A percentile compares a stretch with the other conserved stretches of the same genome.
These are phyloP conservation scores for Leccinum pseudoinsigne DNA, from an alignment of 1,284 basidiomycete genomes.

Conservation along the genomic window DNA sequence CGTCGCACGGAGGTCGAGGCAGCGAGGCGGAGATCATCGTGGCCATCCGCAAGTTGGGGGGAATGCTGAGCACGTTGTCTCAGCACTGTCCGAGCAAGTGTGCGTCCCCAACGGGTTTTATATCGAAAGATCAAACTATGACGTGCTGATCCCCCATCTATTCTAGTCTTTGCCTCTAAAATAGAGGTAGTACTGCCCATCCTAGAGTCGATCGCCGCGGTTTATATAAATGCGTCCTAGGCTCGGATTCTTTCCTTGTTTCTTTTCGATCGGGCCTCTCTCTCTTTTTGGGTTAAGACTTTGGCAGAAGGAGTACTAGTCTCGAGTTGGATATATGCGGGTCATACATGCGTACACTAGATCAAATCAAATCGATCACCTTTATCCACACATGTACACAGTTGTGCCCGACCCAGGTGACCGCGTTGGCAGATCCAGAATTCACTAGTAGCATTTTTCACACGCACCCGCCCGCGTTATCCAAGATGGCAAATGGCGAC, in stretches of 20 bases:
- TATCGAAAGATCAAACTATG: neutral
- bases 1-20: neutral
- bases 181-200: slow-evolving; percentile 28
- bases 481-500: slow-evolving; percentile 30
- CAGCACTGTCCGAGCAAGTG: slow-evolving; percentile 18
- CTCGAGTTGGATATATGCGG: neutral
- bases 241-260: neutral
- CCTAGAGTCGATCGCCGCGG: slow-evolving; percentile 23
- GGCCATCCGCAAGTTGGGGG: slow-evolving; percentile 19
- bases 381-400: neutral
- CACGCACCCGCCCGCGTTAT: slow-evolving; percentile 19
- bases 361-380: neutral
- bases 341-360: neutral
- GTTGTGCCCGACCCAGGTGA: neutral
- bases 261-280: neutral
- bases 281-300: neutral
- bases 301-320: neutral
- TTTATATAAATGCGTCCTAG: neutral
- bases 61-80: slow-evolving; percentile 22
- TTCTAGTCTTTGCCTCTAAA: slow-evolving; percentile 25
- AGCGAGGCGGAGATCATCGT: slow-evolving; percentile 14
- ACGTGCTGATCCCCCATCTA: neutral
- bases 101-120: slow-evolving; percentile 1
- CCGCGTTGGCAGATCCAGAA: neutral
- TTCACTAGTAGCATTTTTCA: slow-evolving; percentile 3